Conservation (phyloP, 768 basidiomycete species). For the Tephrocybe sp. region DNA sequence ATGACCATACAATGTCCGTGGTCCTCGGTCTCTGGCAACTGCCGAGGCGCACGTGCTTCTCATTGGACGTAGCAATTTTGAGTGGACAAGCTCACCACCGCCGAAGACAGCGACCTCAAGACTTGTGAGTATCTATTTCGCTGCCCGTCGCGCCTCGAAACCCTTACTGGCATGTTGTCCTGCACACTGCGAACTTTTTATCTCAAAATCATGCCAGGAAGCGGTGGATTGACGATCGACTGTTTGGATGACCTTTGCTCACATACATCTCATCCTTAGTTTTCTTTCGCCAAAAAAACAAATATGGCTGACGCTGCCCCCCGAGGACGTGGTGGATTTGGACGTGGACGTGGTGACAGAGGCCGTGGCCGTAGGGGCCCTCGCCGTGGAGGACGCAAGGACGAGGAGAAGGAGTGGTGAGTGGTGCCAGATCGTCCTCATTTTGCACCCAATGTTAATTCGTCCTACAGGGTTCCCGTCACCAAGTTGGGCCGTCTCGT, state of each 20-base stretch:
- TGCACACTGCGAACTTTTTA: slow-evolving; percentile 12
- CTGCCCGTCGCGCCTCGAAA: slow-evolving; percentile 1
- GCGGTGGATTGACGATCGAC: slow-evolving; percentile 50
- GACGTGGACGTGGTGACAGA: slow-evolving; percentile 89
- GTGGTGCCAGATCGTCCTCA: slow-evolving; percentile 24
- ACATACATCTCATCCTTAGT: slow-evolving; percentile 17
- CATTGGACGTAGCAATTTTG: slow-evolving; percentile 14
- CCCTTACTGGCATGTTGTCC: slow-evolving; percentile 7
- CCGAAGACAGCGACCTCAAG: slow-evolving; percentile 38
- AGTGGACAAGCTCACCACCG: slow-evolving; percentile 31
- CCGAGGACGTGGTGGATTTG: slow-evolving; percentile 73
- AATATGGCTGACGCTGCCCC: slow-evolving; percentile 79
- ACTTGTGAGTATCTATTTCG: slow-evolving; percentile 34
- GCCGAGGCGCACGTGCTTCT: slow-evolving; percentile 15
- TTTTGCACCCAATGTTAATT: slow-evolving; percentile 4
- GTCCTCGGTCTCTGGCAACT: slow-evolving; percentile 15
- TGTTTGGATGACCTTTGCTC: slow-evolving; percentile 42
- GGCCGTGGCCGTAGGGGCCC: slow-evolving; percentile 88
- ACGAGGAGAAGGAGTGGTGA: slow-evolving; percentile 99
- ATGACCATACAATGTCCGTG: slow-evolving; percentile 6
- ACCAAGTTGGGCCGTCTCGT: slow-evolving; percentile 99
- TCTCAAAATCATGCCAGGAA: slow-evolving; percentile 6
- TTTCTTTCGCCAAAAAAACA: slow-evolving; percentile 25
- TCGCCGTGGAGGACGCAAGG: slow-evolving; percentile 96
- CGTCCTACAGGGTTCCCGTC: slow-evolving; percentile 80